phyloP scores from a whole-genome alignment of 495 filamentous ascomycete species.

The Lophium mytilinum region DNA sequence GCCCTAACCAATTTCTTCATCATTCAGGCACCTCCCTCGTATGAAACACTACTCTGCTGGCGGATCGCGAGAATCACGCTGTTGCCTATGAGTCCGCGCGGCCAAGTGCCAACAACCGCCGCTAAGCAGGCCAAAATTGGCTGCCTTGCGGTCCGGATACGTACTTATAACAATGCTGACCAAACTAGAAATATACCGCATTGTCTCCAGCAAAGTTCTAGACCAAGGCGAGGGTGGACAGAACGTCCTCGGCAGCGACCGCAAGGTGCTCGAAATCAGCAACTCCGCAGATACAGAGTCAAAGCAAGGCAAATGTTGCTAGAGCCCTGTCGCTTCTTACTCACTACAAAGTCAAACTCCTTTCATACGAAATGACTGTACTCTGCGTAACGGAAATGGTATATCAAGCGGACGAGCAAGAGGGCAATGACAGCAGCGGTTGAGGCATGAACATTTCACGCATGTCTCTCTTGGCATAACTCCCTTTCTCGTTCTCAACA shows the following conservation, averaged over 20 bases:
- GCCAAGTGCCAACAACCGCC: background rate
- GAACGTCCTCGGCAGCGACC: constrained; percentile 57
- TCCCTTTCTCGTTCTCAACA: background rate
- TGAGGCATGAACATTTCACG: background rate
- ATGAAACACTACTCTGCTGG: too few species aligned
- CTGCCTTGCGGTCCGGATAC: background rate
- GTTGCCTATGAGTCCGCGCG: too few species aligned
- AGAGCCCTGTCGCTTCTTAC: constrained; percentile 27
- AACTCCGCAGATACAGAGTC: constrained; percentile 64
- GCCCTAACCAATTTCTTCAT: constrained; percentile 9
- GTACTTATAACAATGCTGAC: background rate
- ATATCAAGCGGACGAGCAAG: constrained; percentile 7
- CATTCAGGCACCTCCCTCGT: too few species aligned
- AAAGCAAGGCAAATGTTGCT: constrained; percentile 80
- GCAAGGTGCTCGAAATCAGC: constrained; percentile 70
- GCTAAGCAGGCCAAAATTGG: background rate
- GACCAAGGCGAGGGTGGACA: constrained; percentile 72
- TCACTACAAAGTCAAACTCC: background rate
- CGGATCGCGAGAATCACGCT: too few species aligned
- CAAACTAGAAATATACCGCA: constrained; percentile 89
- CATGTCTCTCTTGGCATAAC: background rate
- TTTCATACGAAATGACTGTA: constrained; percentile 5
- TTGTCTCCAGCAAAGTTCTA: constrained; percentile 94
- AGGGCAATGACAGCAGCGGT: background rate
- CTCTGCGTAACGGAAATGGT: constrained; percentile 4